Percentiles rank a stretch among this genome's conserved stretches.
phyloP scores from a whole-genome alignment of 768 basidiomycete species.

The Hericium rajendrae region DNA sequence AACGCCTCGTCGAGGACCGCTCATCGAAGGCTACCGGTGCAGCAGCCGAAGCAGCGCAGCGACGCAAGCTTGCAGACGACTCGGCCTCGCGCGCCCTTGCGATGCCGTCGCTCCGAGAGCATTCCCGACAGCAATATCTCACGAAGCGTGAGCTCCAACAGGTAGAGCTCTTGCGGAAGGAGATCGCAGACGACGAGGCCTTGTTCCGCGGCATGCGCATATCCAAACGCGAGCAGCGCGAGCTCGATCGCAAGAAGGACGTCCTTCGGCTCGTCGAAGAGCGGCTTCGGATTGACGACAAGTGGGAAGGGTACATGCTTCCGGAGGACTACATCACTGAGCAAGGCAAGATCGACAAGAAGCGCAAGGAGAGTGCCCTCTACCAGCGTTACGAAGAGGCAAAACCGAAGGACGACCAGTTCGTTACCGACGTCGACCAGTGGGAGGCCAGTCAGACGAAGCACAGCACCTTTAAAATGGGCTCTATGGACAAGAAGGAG shows the following conservation, averaged over 20 bases:
- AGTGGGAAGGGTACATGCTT: slow-evolving; percentile 90
- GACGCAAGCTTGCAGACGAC: slow-evolving; percentile 71
- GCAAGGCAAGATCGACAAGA: slow-evolving; percentile 95
- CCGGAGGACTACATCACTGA: slow-evolving; percentile 98
- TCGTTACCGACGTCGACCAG: slow-evolving; percentile 94
- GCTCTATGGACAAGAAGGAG: slow-evolving; percentile 84
- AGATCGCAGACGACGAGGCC: slow-evolving; percentile 90
- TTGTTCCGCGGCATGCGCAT: slow-evolving; percentile 88
- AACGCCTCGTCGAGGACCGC: slow-evolving; percentile 86
- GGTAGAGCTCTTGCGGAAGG: slow-evolving; percentile 84
- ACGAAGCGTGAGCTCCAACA: slow-evolving; percentile 95
- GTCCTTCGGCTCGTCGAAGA: slow-evolving; percentile 88
- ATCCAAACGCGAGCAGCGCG: slow-evolving; percentile 70
- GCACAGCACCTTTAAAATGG: slow-evolving; percentile 82
- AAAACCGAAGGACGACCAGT: slow-evolving; percentile 85
- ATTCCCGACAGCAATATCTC: slow-evolving; percentile 91
- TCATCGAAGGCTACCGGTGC: slow-evolving; percentile 68
- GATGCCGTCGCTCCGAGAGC: slow-evolving; percentile 70
- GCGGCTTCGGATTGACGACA: slow-evolving; percentile 88
- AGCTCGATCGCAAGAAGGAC: slow-evolving; percentile 89
- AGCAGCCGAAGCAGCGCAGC: slow-evolving; percentile 73
- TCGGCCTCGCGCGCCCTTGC: slow-evolving; percentile 34
- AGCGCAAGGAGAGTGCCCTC: slow-evolving; percentile 86
- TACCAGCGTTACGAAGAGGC: slow-evolving; percentile 95
- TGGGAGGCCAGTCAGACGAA: slow-evolving; percentile 92